Evolutionary conservation across 306 rosid genomes (phyloP), one percentile per base, ranked within the genome.

Genomic region (Alnus glutinosa): DNA sequence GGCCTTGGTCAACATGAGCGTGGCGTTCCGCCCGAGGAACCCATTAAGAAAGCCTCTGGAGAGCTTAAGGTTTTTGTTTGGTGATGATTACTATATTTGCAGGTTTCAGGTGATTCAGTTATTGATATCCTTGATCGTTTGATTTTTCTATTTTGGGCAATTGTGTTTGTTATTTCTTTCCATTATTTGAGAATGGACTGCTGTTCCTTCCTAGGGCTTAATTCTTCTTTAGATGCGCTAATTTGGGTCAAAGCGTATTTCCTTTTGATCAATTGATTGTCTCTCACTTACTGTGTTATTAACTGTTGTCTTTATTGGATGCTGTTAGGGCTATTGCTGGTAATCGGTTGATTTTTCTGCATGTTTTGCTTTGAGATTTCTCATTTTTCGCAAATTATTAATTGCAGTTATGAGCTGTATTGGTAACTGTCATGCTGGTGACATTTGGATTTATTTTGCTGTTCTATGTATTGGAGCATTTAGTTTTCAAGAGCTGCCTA

Each of bases 1-100:
- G 55, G 91, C 92, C 75, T 76, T 92, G 79, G 97, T 92, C 74
- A 92, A 92, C 80, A 55, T 90, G 85, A 92, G 94, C 28, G 86
- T 83, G 0, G 86, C 67, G 0, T 87, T 84, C 82, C 77, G 37
- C 1, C 81, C 89, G 4, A 82, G 95, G 63, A 85, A 81, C 76
- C 92, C 92, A 6, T 9, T 2, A 1, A 58, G 77, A 36, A 80
- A 76, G 70, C 89, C 88, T 13, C 48, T 88, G 7, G 67, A 79
- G 57, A 78, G 78, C 73, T n/a, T 85, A 34, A 72, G 88, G 76
- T 34, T 70, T 82, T 8, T 80, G 34, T 16, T 84, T 55, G 94
- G 94, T 3, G 90, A 90, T 73, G 84, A 90, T 82, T 88, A 84
- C 78, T 90, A 90, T 62, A 69, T 90, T 5, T 90, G 94, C 83